Conservation (phyloP, 306 rosid genomes). For the Citrullus amarus region DNA sequence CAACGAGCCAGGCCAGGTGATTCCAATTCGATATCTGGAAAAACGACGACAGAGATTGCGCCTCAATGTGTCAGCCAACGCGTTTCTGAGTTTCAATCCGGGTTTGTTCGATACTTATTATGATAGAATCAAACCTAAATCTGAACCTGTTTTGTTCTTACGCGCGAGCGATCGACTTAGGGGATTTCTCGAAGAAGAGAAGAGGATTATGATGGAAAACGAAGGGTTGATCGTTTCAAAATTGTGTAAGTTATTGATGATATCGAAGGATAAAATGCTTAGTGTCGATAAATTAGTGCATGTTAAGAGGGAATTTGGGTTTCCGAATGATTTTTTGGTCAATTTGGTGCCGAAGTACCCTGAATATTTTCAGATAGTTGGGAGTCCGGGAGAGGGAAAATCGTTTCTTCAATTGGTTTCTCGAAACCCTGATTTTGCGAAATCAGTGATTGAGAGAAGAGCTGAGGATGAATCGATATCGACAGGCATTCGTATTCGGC, state of each 20-base stretch:
- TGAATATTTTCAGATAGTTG: conserved; percentile 52
- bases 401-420: conserved; percentile 58
- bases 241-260: conserved; percentile 71
- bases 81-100: conserved; percentile 52
- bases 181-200: conserved; percentile 42
- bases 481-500: conserved; percentile 57
- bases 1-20: conserved; percentile 48
- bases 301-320: conserved; percentile 83
- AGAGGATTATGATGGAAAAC: conserved; percentile 26
- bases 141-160: conserved; percentile 41
- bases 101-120: conserved; percentile 46
- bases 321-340: conserved; percentile 73
- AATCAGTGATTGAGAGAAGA: conserved; percentile 64
- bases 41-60: conserved; percentile 69
- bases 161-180: conserved; percentile 35
- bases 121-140: conserved; percentile 65
- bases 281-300: conserved; percentile 72
- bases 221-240: conserved; percentile 48
- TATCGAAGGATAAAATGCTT: conserved; percentile 47
- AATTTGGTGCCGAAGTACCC: conserved; percentile 68
- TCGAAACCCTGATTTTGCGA: conserved; percentile 60
- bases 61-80: conserved; percentile 24
- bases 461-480: conserved; percentile 52
- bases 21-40: conserved; percentile 46
- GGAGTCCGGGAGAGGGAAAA: conserved; percentile 53